phyloP scores from a whole-genome alignment of 2,329 filamentous ascomycete species.

The Penicillium sp. region DNA sequence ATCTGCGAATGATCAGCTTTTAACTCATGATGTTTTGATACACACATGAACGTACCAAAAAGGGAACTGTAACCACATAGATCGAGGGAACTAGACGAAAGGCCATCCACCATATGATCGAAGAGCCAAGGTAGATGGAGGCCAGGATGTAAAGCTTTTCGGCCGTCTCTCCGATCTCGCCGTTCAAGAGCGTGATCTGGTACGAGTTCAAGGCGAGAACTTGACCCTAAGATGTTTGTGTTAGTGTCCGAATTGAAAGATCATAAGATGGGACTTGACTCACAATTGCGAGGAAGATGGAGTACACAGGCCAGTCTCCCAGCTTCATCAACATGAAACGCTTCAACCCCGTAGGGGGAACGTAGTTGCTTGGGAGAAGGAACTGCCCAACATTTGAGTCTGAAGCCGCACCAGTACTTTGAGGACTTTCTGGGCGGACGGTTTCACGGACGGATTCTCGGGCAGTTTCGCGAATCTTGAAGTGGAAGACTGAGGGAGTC shows the following conservation, averaged over 20 bases:
- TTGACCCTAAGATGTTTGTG: slow-evolving; percentile 44
- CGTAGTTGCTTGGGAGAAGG: slow-evolving; percentile 56
- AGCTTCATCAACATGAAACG: slow-evolving; percentile 58
- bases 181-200: slow-evolving; percentile 66
- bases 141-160: slow-evolving; percentile 62
- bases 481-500: slow-evolving; percentile 22
- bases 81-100: slow-evolving; percentile 57
- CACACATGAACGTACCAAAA: slow-evolving; percentile 64
- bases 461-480: slow-evolving; percentile 16
- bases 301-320: slow-evolving; percentile 66
- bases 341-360: slow-evolving; percentile 56
- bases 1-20: slow-evolving; percentile 3
- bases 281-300: slow-evolving; percentile 58
- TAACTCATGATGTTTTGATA: neutral
- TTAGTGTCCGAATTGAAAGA: neutral
- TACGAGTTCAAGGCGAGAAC: slow-evolving; percentile 67
- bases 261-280: neutral
- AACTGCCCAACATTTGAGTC: slow-evolving; percentile 53
- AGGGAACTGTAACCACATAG: slow-evolving; percentile 57
- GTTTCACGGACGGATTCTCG: slow-evolving; percentile 18
- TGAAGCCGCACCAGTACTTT: slow-evolving; percentile 35
- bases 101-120: slow-evolving; percentile 62
- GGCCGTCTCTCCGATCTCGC: slow-evolving; percentile 61
- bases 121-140: slow-evolving; percentile 59
- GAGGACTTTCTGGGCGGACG: slow-evolving; percentile 33